These are phyloP conservation scores for Galerina sulciceps DNA, from an alignment of 768 basidiomycete species.

Conservation along the genomic window DNA sequence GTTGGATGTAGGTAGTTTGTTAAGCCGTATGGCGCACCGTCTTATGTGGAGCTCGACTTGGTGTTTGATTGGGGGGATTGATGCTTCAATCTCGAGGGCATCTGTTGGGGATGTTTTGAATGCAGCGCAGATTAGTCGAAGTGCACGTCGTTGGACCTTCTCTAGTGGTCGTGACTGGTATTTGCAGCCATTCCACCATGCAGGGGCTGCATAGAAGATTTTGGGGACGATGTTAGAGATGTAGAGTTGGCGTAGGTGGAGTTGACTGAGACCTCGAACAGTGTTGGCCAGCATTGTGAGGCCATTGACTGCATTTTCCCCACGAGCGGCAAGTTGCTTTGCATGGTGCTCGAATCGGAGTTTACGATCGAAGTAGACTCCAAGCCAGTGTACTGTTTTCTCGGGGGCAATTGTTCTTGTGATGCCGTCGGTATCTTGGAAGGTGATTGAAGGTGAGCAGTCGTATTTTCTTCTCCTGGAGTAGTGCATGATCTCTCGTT, in stretches of 20 bases:
- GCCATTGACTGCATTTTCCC: slow-evolving; percentile 24
- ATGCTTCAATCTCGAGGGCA: slow-evolving; percentile 36
- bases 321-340: slow-evolving; percentile 24
- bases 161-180: slow-evolving; percentile 25
- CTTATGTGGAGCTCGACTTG: slow-evolving; percentile 11
- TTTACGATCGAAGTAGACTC: slow-evolving; percentile 34
- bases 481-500: slow-evolving; percentile 34
- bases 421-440: slow-evolving; percentile 5
- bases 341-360: slow-evolving; percentile 37
- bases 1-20: slow-evolving; percentile 23
- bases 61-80: slow-evolving; percentile 31
- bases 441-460: slow-evolving; percentile 11
- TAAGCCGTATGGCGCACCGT: slow-evolving; percentile 24
- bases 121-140: slow-evolving; percentile 33
- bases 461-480: slow-evolving; percentile 9
- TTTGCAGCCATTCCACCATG: slow-evolving; percentile 34
- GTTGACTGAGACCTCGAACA: slow-evolving; percentile 33
- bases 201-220: slow-evolving; percentile 35
- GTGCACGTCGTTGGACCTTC: slow-evolving; percentile 31
- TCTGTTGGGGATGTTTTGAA: slow-evolving; percentile 34
- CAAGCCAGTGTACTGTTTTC: slow-evolving; percentile 33
- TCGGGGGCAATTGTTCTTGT: background rate
- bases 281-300: slow-evolving; percentile 39
- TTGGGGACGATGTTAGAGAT: slow-evolving; percentile 32
- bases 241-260: slow-evolving; percentile 31